These are phyloP conservation scores for Nymphaea colorata DNA, from an alignment of 164 flowering plant genomes.

Conservation along the genomic window DNA sequence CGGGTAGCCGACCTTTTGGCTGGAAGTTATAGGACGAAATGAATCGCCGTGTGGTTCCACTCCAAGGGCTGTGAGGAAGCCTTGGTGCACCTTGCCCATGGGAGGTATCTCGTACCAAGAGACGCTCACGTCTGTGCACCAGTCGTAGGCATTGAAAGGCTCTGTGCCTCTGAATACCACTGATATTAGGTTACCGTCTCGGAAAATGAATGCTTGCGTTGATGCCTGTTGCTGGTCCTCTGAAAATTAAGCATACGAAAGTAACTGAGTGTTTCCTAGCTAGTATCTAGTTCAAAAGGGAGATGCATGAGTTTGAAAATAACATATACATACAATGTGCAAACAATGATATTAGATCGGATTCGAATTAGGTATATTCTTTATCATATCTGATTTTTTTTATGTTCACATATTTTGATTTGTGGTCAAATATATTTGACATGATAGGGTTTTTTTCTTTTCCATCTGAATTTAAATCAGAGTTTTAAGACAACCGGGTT, in stretches of 20 bases:
- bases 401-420: not conserved
- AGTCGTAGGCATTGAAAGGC: constrained; percentile 39
- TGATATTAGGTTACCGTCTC: constrained; percentile 26
- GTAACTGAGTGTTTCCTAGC: too few species aligned
- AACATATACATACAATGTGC: too few species aligned
- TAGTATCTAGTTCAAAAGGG: too few species aligned
- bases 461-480: too few species aligned
- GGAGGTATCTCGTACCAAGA: constrained; percentile 42
- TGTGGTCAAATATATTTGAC: too few species aligned
- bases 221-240: constrained; percentile 20
- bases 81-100: constrained; percentile 41
- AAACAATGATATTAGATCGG: too few species aligned
- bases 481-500: too few species aligned
- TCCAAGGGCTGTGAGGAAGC: constrained; percentile 70
- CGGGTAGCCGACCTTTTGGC: not conserved
- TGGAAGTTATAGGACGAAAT: not conserved
- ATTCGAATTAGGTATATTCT: too few species aligned
- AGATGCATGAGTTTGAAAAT: too few species aligned
- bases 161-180: constrained; percentile 66
- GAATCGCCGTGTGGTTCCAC: not conserved
- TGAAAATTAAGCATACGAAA: too few species aligned
- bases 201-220: constrained; percentile 45
- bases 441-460: too few species aligned
- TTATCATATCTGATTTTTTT: too few species aligned
- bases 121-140: constrained; percentile 51